Base-by-base conservation (phyloP, 306 rosid genomes). In the Spatholobus suberectus region DNA sequence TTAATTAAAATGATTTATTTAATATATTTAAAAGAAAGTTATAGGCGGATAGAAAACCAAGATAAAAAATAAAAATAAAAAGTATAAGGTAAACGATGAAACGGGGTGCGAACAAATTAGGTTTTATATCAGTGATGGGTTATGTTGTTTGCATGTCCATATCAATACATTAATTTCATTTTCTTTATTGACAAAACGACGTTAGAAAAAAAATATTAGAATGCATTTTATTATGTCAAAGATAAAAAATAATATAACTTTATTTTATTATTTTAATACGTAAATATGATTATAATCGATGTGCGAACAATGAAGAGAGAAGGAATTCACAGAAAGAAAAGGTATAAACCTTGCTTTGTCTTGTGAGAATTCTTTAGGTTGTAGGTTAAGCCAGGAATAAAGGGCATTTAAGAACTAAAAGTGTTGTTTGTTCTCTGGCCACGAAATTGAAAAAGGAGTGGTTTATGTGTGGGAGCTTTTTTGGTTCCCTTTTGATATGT, bases 321-420 rank as follows among this genome's bases (percentile, higher is more conserved):
- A 37, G n/a, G 44, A 66, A 18, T n/a, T n/a, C n/a, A n/a, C 0
- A 9, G 1, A 77, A 62, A 57, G 32, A 23, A 77, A 80, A 58
- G 43, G 55, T 21, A 43, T 37, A 77, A 77, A 74, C 81, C 87
- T 85, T 78, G 73, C 88, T 84, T 78, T 54, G 83, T 76, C 77
- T 35, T 55, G 91, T 62, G 88, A 81, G 73, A 70, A 54, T 41
- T 73, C 62, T 68, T 21, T 67, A 43, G 83, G 81, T 78, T 59
- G 61, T 59, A 17, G 24, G 41, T 54, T 20, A 80, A 81, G 81
- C 40, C 78, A 83, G 81, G 89, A 83, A 88, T 86, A 83, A 83
- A 72, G 84, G 38, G 17, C 9, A 51, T 29, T 10, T 29, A 59
- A 66, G 34, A 61, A 8, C n/a, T 80, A 52, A 4, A 44, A 57